Evolutionary conservation across 306 rosid species (phyloP), one percentile per base, ranked within the genome.

Genomic region (Inga oerstediana): DNA sequence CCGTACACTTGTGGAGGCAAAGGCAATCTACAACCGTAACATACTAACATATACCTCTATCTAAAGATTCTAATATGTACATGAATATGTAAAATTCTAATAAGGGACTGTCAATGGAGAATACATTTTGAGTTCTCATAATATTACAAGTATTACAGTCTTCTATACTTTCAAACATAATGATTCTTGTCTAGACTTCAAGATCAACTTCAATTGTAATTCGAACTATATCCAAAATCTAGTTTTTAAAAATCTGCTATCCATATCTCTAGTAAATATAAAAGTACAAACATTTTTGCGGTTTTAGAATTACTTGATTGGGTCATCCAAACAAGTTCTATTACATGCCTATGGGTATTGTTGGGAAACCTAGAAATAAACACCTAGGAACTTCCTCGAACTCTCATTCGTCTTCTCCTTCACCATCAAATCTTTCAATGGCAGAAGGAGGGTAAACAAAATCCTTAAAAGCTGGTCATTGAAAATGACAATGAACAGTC

Each of bases 361-460:
- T 24, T 61, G 68, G 41, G 32, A 24, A 61, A 59, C 32, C 66
- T 24, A 22, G 34, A 59, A 22, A n/a, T 20, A n/a, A 24, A 59
- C 66, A 59, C 34, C 34, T 1, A 59, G 34, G 6, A 59, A 8
- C 66, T 24, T 24, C 16, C 11, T 16, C 35, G 2, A 61, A 61
- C 3, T 22, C 67, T 22, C 35, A 11, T 61, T 8, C 8, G 24
- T 56, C 27, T 27, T 61, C 16, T 24, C 68, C 37, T 27, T 46
- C 34, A 30, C 35, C 81, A 69, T 48, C 72, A 66, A 61, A 1
- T 61, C 34, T 24, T 61, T 41, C 11, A 59, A 56, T 75, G 35
- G 65, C 15, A 27, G 30, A 27, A 56, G 64, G 67, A 20, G 32
- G 67, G 56, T 17, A 4, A 52, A 54, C 54, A 83, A 80, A 83